Conservation (phyloP, 106 monocot genomes). For the Dendrobium officinale region DNA sequence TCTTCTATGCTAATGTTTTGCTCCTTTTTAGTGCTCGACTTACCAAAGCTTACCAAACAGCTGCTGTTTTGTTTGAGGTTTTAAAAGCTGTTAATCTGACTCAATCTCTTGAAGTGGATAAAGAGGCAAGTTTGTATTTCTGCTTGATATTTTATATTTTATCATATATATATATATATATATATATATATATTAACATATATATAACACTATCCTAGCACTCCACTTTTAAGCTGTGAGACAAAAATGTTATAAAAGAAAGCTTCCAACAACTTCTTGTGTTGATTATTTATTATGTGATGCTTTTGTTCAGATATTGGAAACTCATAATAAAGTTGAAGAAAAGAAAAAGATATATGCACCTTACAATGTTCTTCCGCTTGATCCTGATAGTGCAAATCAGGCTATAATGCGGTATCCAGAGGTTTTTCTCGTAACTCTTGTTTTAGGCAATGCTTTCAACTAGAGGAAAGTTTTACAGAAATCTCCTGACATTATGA, state of each 20-base stretch:
- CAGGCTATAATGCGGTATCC: conserved; percentile 82
- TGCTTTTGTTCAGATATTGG: conserved; percentile 55
- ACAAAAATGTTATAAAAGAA: not conserved
- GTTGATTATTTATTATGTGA: not conserved
- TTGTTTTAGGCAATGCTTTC: not conserved
- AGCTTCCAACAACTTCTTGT: not conserved
- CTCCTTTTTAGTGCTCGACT: conserved; percentile 61
- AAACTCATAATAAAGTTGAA: conserved; percentile 66
- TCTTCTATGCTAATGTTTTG: not conserved
- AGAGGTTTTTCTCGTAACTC: conserved; percentile 49
- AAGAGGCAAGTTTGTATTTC: conserved; percentile 40
- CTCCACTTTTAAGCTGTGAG: not conserved
- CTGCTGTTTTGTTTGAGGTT: conserved; percentile 91
- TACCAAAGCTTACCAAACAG: conserved; percentile 96
- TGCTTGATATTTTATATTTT: not conserved
- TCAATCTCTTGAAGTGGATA: conserved; percentile 72
- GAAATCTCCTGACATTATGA: not conserved
- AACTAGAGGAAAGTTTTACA: not conserved
- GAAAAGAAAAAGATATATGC: conserved; percentile 83
- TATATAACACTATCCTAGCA: too few relatives aligned
- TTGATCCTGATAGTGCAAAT: conserved; percentile 73
- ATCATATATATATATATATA: not conserved
- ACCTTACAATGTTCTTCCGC: conserved; percentile 84
- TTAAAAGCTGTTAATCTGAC: conserved; percentile 76
- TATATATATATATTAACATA: too few relatives aligned